Evolutionary conservation across 192 early-diverging fungal species (phyloP), one percentile per base, ranked within the genome.

Genomic region (Coemansia sp.): DNA sequence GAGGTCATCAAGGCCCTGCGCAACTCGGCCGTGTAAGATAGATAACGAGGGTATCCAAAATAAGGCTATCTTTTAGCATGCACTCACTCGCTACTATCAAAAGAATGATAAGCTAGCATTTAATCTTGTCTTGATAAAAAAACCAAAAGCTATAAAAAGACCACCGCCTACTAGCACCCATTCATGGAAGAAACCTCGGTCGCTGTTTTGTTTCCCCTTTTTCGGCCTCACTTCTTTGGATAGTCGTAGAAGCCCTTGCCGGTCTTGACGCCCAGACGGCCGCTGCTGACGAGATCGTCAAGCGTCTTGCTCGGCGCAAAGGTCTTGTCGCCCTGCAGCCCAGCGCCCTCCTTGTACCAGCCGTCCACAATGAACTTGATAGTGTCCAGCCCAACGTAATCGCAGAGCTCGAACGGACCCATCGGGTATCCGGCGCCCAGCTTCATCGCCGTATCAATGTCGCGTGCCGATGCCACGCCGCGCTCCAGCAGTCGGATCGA

Each of bases 361-460:
- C 96, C 96, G 64, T 97, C 95, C 37, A 89, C 89, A 77, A 98
- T 98, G 79, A 91, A 97, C 84, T 97, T 94, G 76, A 91, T 89
- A 32, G 96, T 98, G 86, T 98, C 96, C 60, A 98, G 85, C 44
- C 96, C 96, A 32, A 98, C 91, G 76, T 71, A 71, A 69, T 83
- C 80, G 63, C 71, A 74, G 15, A 83, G 80, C 72, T 83, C 72
- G 49, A 83, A 83, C 13, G 96, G 95, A 26, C 96, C 96, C 94
- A 97, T 95, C 18, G 94, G 95, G 83, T 95, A 94, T 38, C 96
- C 96, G 41, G 95, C 94, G 57, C 96, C 96, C 64, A 97, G 88
- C 85, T 96, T 96, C 96, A 98, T 98, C 41, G 94, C 96, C 48
- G 87, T 90, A 70, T 98, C 96, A 37, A 98, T 90, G 74, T 98